Conservation (phyloP, 495 filamentous ascomycete genomes). For the Neurospora africana region DNA sequence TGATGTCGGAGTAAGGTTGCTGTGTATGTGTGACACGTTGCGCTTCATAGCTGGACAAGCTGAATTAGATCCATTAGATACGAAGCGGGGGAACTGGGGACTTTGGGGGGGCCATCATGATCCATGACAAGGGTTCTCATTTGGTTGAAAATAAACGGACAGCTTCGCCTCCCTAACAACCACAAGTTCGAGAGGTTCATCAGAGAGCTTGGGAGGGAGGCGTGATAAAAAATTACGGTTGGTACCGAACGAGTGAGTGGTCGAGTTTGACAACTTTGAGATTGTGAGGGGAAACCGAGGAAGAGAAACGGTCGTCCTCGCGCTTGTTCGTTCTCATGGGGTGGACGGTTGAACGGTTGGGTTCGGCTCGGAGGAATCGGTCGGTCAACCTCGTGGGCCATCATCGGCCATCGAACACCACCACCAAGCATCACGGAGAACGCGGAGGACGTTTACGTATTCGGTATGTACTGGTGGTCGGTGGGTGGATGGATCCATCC, state of each 20-base stretch:
- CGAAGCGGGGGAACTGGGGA: neutral
- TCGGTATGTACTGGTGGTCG: neutral
- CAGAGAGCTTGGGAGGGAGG: neutral
- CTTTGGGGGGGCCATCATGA: neutral
- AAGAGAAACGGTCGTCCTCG: neutral
- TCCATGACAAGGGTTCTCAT: neutral
- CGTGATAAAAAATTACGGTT: neutral
- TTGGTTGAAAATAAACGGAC: neutral
- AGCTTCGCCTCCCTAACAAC: neutral
- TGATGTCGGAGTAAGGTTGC: neutral
- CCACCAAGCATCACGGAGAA: neutral
- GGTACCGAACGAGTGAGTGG: neutral
- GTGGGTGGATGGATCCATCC: neutral
- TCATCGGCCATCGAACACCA: neutral
- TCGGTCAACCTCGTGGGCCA: neutral
- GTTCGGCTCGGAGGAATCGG: neutral
- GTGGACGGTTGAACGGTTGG: neutral
- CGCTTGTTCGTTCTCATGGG: neutral
- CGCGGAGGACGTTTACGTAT: neutral
- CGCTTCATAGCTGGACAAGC: neutral
- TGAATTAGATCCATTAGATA: neutral
- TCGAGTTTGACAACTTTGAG: neutral
- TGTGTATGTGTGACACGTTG: neutral
- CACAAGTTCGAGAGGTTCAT: neutral
- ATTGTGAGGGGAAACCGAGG: neutral